These are phyloP conservation scores for Saccharomycopsis amapae DNA, from an alignment of 805 yeast genomes.

Conservation along the genomic window DNA sequence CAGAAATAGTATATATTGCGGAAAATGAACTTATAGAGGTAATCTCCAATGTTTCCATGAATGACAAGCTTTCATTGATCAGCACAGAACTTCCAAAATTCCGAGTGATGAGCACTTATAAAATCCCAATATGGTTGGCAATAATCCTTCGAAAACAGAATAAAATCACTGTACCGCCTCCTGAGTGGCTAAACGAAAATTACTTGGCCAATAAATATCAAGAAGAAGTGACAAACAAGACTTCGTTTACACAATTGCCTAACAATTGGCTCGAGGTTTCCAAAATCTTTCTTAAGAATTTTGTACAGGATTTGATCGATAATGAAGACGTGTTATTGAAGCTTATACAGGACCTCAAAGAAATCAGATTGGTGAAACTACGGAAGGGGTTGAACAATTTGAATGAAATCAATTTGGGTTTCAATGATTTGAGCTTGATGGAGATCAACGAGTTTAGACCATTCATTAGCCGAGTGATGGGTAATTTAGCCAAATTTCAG, in stretches of 20 bases:
- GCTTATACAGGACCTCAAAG: slow-evolving; percentile 74
- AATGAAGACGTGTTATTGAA: slow-evolving; percentile 66
- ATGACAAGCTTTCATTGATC: slow-evolving; percentile 22
- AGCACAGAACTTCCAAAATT: slow-evolving; percentile 49
- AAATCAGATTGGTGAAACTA: slow-evolving; percentile 72
- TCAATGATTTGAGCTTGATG: slow-evolving; percentile 73
- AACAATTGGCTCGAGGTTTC: slow-evolving; percentile 85
- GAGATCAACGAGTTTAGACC: slow-evolving; percentile 89
- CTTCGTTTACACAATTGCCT: slow-evolving; percentile 65
- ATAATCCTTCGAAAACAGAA: slow-evolving; percentile 74
- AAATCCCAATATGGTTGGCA: slow-evolving; percentile 86
- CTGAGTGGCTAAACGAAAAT: slow-evolving; percentile 66
- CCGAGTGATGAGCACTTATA: slow-evolving; percentile 57
- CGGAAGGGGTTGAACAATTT: slow-evolving; percentile 70
- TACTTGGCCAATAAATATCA: slow-evolving; percentile 52
- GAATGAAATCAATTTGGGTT: slow-evolving; percentile 74
- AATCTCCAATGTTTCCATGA: slow-evolving; percentile 14
- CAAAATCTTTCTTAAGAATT: slow-evolving; percentile 55
- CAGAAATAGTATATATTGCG: slow-evolving; percentile 77
- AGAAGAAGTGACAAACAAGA: slow-evolving; percentile 52
- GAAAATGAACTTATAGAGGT: slow-evolving; percentile 72
- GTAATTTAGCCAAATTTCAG: slow-evolving; percentile 54
- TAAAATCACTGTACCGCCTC: slow-evolving; percentile 79
- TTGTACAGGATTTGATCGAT: slow-evolving; percentile 72
- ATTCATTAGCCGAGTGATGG: slow-evolving; percentile 74